A percentile compares a stretch with the other conserved stretches of the same genome.
Conservation (phyloP, 352 stramenopile genomes). For the Phytophthora citricola region DNA sequence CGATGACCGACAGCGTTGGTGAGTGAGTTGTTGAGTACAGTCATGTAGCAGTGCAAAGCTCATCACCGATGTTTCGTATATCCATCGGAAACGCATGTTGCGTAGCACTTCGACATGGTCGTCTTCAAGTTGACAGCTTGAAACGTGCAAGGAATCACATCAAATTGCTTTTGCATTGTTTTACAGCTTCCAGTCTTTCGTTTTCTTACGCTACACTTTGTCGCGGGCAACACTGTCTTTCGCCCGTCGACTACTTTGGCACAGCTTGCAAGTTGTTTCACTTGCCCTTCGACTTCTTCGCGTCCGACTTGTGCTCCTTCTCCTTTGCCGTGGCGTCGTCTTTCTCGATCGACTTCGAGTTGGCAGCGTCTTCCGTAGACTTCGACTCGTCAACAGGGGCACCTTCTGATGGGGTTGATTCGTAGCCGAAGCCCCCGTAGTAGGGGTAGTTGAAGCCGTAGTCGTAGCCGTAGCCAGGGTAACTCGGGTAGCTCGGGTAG, state of each 20-base stretch:
- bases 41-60: no score
- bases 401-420: background rate
- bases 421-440: background rate
- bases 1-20: no score
- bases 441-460: background rate
- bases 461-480: background rate
- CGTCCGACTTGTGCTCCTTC: background rate
- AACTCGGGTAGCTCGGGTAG: background rate
- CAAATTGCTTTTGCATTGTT: background rate
- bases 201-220: slow-evolving; percentile 1
- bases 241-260: background rate
- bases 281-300: background rate
- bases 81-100: no score
- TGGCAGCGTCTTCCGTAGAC: background rate
- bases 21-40: no score
- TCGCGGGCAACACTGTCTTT: slow-evolving; percentile 1
- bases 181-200: background rate
- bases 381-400: background rate
- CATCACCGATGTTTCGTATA: no score
- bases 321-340: background rate
- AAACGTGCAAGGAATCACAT: background rate
- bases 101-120: no score
- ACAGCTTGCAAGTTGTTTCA: background rate
- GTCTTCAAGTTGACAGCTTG: no score
- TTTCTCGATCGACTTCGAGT: background rate